Conservation (phyloP, 2,329 filamentous ascomycete species). For the Xylariomycetidae sp. region DNA sequence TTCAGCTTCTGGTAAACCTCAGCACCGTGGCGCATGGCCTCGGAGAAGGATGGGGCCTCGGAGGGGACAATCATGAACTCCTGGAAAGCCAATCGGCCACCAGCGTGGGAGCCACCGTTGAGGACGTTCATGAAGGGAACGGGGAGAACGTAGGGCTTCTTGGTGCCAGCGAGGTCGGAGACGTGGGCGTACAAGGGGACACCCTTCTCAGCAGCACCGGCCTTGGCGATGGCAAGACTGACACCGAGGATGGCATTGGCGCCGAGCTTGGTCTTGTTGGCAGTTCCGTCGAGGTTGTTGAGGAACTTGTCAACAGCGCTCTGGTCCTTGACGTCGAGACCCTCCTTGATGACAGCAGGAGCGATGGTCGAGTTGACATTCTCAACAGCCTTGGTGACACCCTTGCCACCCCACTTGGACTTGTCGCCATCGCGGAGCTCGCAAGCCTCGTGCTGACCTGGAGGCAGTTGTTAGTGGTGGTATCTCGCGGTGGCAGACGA, state of each 20-base stretch:
- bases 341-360: constrained; percentile 75
- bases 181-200: constrained; percentile 84
- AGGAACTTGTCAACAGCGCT: constrained; percentile 78
- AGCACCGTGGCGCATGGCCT: constrained; percentile 91
- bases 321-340: constrained; percentile 81
- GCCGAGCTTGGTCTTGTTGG: constrained; percentile 83
- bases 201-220: constrained; percentile 81
- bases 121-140: constrained; percentile 93
- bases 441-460: constrained; percentile 83
- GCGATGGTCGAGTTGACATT: constrained; percentile 81
- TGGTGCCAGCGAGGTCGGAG: constrained; percentile 80
- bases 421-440: constrained; percentile 90
- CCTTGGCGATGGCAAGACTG: constrained; percentile 78
- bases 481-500: constrained; percentile 5
- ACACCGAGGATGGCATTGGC: constrained; percentile 87
- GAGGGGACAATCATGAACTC: constrained; percentile 93
- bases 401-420: constrained; percentile 79
- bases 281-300: constrained; percentile 74
- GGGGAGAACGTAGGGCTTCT: constrained; percentile 86
- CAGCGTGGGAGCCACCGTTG: constrained; percentile 91
- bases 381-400: constrained; percentile 77
- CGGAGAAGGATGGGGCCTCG: constrained; percentile 83
- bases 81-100: constrained; percentile 91
- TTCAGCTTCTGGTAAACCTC: constrained; percentile 99
- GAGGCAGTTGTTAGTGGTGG: neutral